Conservation (phyloP, 1,284 basidiomycete genomes). For the Tilletia setariae region DNA sequence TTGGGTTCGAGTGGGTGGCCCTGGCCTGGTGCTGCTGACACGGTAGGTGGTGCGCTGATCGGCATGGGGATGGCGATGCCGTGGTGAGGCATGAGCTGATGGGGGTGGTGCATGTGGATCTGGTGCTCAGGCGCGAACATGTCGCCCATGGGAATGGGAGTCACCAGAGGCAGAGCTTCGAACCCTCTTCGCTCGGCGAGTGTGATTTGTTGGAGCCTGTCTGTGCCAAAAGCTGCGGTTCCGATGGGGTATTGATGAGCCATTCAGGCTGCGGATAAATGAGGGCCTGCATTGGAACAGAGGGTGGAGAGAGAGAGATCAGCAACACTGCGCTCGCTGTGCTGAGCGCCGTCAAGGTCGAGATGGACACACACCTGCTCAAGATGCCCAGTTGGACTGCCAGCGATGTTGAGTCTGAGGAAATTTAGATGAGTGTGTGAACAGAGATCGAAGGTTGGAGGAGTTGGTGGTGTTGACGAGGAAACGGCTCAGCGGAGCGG, state of each 20-base stretch:
- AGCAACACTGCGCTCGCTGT: background rate
- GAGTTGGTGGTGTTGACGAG: slow-evolving; percentile 14
- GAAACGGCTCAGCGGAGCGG: slow-evolving; percentile 7
- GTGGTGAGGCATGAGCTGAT: slow-evolving; percentile 3
- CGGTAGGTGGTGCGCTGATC: slow-evolving; percentile 6
- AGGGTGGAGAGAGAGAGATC: background rate
- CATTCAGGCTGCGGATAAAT: background rate
- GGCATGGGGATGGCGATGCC: slow-evolving; percentile 9
- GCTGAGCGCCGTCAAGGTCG: background rate
- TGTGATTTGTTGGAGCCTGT: slow-evolving; percentile 1
- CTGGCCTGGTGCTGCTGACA: background rate
- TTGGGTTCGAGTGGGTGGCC: background rate
- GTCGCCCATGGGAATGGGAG: background rate
- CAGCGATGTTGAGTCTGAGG: too few relatives aligned
- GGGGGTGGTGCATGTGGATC: background rate
- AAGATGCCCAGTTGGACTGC: background rate
- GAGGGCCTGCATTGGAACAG: background rate
- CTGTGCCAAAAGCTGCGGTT: background rate
- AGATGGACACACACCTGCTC: background rate
- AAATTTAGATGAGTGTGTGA: too few relatives aligned
- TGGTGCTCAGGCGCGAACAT: slow-evolving; percentile 8
- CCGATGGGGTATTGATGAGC: slow-evolving; percentile 8
- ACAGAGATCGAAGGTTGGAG: background rate
- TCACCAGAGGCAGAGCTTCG: background rate
- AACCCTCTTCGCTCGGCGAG: slow-evolving; percentile 10